Base-by-base conservation (phyloP, 176 grass and related monocot genomes). In the Tuctoria greenei region DNA sequence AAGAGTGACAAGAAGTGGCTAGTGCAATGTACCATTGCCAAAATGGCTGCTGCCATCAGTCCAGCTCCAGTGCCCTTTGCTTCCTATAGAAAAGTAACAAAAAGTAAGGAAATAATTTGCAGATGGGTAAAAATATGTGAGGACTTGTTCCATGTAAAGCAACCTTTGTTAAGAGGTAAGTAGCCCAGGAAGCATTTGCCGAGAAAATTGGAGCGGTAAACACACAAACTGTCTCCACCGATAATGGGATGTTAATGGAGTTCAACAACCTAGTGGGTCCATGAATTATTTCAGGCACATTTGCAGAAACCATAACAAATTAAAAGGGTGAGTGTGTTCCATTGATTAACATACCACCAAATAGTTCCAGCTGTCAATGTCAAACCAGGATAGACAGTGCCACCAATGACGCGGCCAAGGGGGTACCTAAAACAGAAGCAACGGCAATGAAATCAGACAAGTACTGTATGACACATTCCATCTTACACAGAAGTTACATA, bases 141-240 rank as follows among this genome's bases (percentile, higher is more conserved):
- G 31, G 73, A 52, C 1, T 2, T 34, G 31, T 69, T 77, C 13
- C 26, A 42, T 61, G 77, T 51, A 84, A 67, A 71, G 7, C 5
- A 83, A 93, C 96, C 92, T 95, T 99, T 68, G 96, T 99, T 75
- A 99, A 72, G 76, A 99, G 87, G 71, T 99, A 99, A 56, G 96
- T 95, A 73, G 96, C 91, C 96, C 96, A 99, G 4, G 96, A 74
- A 85, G 96, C 96, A 66, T 80, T 86, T 74, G 96, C 96, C 6
- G 96, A 99, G 80, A 99, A 99, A 82, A 99, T 86, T 57, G 96
- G 96, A 87, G 96, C 96, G 14, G 96, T 99, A 67, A 99, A 99
- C 63, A 99, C 96, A 75, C 96, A 99, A 17, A 99, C 96, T 45
- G 96, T 99, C 83, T 99, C 96, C 79, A 95, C 96, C 3, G 89